Base-by-base conservation (phyloP, 2,329 filamentous ascomycete genomes). In the Diaporthe sp. region DNA sequence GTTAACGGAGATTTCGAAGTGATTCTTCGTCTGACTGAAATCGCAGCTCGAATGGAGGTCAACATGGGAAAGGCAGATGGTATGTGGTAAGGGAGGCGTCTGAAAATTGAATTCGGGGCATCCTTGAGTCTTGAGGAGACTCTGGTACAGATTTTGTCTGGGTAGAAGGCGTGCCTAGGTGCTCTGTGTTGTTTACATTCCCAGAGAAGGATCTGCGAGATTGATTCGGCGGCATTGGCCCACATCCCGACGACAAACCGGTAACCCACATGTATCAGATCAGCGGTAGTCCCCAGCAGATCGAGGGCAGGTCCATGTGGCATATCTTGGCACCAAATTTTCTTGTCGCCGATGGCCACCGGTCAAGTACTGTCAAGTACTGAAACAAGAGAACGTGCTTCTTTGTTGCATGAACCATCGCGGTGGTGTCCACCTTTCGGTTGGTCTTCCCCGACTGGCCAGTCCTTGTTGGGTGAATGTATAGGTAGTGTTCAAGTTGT, bases 241-340 rank as follows among this genome's bases (percentile, higher is more conserved):
- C 59, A 65, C 59, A 65, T 65, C 59, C 59, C 59, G 59, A 32
- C 25, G 15, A 63, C 13, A 65, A 65, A 47, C 39, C 39, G 59
- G 59, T 39, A 32, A n/a, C 39, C 59, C 59, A 47, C 58, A 47
- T 65, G 59, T 65, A 65, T 65, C 59, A 65, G 59, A 65, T 65
- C 59, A 65, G 39, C 39, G 27, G 39, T 47, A 32, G 25, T 35
- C 59, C 39, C 39, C 59, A 65, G 59, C 13, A 61, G 37, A 61
- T 61, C 56, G 56, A 61, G 39, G 27, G 39, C 9, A 30, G 39
- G 17, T 65, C 59, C 59, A 65, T 65, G 59, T 65, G 59, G 59
- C 59, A 65, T 47, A 32, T 47, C 59, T 65, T 47, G 59, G 59
- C 59, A 65, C 9, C 30, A n/a, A 22, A 19, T 22, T 30, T 32